Evolutionary conservation across 2,329 filamentous ascomycete species (phyloP), one percentile per base, ranked within the genome.

Genomic region (Neopestalotiopsis sp.): DNA sequence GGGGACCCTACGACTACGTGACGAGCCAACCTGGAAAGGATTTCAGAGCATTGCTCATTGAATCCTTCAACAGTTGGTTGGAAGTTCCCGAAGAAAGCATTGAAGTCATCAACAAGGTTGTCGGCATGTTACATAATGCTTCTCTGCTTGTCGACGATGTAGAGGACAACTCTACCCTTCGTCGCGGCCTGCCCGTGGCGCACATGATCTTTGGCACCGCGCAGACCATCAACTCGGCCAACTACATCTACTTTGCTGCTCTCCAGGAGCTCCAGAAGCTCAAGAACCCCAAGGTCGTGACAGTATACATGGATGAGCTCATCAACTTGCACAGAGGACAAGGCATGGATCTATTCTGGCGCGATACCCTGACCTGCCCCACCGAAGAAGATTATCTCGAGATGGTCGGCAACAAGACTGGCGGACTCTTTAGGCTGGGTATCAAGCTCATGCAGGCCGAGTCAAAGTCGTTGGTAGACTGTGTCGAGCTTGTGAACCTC

Each of bases 341-440:
- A 81, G 94, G 94, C 72, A 95, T 97, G 92, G 94, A 97, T 75
- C 86, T 97, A 49, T 96, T 93, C 83, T 97, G 94, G 94, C 88
- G 93, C 68, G 93, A 96, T 81, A 94, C 91, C 32, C 84, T 96
- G 69, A 95, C 91, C 24, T 95, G 93, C 79, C 94, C 94, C 14
- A 92, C 89, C 64, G 94, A 96, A 81, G 92, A 94, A 73, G 94
- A 97, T 81, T 97, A 97, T 81, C 87, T 97, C n/a, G 92, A 97
- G 79, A 97, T 97, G 94, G 94, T 97, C 12, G 89, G 89, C 74
- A 95, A 97, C 82, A 97, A 97, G 83, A 97, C 94, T 0, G 94
- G 94, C 66, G 94, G 94, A 0, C 85, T 97, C 1, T 97, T 97
- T 84, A 88, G 94, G 56, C 83, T 97, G 10, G 93, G 92, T 56